These are phyloP conservation scores for Basidioascus undulatus DNA, from an alignment of 768 basidiomycete species.

Conservation along the genomic window DNA sequence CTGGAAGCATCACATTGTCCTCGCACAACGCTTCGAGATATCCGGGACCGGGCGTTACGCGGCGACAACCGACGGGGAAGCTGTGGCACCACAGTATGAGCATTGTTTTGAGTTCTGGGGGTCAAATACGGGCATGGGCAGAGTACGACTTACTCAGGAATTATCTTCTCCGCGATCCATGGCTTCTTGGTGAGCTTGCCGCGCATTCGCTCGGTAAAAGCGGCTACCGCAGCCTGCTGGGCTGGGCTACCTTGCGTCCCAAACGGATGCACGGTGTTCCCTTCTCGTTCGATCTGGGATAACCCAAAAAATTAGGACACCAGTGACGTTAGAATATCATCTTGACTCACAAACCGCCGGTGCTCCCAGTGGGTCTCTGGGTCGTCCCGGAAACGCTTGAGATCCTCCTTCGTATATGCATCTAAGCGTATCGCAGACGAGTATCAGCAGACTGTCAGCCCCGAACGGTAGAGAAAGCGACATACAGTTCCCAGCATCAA, in stretches of 20 bases:
- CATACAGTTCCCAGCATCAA: too few species aligned
- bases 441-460: too few species aligned
- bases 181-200: constrained; percentile 31
- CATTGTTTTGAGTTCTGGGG: too few species aligned
- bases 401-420: not conserved
- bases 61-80: constrained; percentile 34
- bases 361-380: not conserved
- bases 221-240: not conserved
- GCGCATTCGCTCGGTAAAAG: constrained; percentile 22
- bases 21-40: constrained; percentile 40
- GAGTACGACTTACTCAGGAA: not conserved
- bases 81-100: constrained; percentile 25
- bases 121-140: not conserved
- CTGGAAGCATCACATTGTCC: constrained; percentile 35
- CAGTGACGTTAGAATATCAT: constrained; percentile 5
- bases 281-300: too few species aligned
- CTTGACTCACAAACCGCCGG: constrained; percentile 1
- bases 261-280: constrained; percentile 5
- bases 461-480: too few species aligned
- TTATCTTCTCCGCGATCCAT: constrained; percentile 30
- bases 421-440: too few species aligned
- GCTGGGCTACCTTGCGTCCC: too few species aligned
- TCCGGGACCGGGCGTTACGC: constrained; percentile 41
- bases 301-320: too few species aligned
- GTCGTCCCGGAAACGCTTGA: not conserved